Evolutionary conservation across 116 monocot species (phyloP), one percentile per base, ranked within the genome.

Genomic region (Posidonia oceanica): DNA sequence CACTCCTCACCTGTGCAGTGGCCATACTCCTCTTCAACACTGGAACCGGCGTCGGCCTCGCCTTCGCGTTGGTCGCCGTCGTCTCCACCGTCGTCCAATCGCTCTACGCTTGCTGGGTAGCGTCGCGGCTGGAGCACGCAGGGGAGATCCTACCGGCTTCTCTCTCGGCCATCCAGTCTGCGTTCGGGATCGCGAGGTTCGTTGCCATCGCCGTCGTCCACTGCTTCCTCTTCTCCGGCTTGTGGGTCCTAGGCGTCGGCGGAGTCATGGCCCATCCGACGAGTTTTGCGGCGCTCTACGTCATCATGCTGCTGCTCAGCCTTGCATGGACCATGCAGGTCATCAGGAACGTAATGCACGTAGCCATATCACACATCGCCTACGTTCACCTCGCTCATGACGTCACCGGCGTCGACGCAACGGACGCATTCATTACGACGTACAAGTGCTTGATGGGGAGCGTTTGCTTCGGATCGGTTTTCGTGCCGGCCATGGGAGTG

Each of bases 61-160:
- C 72, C 0, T 41, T 81, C 16, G 82, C 74, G 5, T 52, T 59
- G 7, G 10, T 75, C 39, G 37, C 69, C 21, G 44, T 89, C 57
- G 21, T 65, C 5, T 3, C 77, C 2, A 68, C 77, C 8, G 10
- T 85, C 13, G 37, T 62, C 3, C 66, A 68, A 70, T 68, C 81
- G 8, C 76, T 89, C 41, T 94, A 94, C 56, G 66, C 71, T 14
- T 94, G 93, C 72, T 94, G 89, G 89, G 71, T 78, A 61, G 59
- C 59, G 0, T 71, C 75, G 1, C 78, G 89, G 6, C 61, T 86
- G 7, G 40, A 51, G n/a, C 63, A 86, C 37, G 80, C 84, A 22
- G 21, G 60, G 1, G 66, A 71, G 5, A 36, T 88, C 44, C 84
- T 93, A 4, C 59, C 74, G 51, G 54, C 52, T 52, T 77, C 88